These are phyloP conservation scores for Apiospora hydei DNA, from an alignment of 2,329 filamentous ascomycete species.

Conservation along the genomic window DNA sequence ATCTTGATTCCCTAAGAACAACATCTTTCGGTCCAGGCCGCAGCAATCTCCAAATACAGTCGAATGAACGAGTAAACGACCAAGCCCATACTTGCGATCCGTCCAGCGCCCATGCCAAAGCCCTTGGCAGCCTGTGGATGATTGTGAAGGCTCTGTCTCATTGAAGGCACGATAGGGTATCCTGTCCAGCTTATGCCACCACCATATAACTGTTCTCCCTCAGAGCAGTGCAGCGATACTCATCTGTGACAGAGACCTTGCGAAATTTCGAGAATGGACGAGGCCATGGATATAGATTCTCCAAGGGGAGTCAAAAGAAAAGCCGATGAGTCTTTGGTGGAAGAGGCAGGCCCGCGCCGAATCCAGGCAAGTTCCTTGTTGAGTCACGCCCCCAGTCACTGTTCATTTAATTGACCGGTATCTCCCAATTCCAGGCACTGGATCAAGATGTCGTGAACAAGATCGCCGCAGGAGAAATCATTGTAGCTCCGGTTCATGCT, in stretches of 20 bases:
- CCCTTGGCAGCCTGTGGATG: not conserved
- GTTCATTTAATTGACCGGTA: not conserved
- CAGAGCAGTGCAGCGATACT: not conserved
- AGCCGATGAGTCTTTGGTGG: constrained; percentile 46
- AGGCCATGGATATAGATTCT: constrained; percentile 54
- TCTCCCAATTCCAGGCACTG: constrained; percentile 67
- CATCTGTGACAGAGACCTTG: not conserved
- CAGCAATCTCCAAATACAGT: not conserved
- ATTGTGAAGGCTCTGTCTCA: not conserved
- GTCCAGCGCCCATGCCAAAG: not conserved
- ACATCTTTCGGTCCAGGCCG: not conserved
- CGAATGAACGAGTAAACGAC: not conserved
- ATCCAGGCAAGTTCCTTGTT: constrained; percentile 53
- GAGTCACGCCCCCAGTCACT: not conserved
- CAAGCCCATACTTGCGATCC: not conserved
- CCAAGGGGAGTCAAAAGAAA: constrained; percentile 58
- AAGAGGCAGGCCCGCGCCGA: constrained; percentile 46
- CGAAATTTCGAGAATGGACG: constrained; percentile 35
- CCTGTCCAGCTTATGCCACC: not conserved
- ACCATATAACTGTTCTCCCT: not conserved
- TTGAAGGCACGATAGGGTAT: not conserved
- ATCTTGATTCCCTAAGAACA: not conserved
- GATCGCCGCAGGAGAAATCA: constrained; percentile 97
- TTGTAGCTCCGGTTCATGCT: constrained; percentile 94
- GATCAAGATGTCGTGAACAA: constrained; percentile 97